Evolutionary conservation across 371 early-diverging fungal species (phyloP).

Genomic region (Mortierella sp.): DNA sequence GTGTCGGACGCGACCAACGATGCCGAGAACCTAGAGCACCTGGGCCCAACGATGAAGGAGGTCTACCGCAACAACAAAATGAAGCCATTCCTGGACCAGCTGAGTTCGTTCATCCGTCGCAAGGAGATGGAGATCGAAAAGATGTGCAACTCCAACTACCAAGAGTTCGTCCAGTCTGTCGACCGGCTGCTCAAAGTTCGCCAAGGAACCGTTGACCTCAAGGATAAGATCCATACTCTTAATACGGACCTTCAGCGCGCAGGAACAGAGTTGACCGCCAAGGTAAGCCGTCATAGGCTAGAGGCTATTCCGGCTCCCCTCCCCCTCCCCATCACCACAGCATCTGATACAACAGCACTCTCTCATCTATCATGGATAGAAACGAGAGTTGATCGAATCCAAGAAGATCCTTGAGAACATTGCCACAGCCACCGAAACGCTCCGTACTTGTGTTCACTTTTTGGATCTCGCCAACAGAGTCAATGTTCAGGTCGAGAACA

Average conservation of each 20-base stretch:
- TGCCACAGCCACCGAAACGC: conserved; percentile 83
- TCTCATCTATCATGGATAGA: conserved; percentile 60
- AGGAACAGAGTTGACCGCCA: conserved; percentile 82
- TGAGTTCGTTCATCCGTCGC: conserved; percentile 79
- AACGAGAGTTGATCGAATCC: conserved; percentile 88
- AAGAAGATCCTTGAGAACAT: conserved; percentile 88
- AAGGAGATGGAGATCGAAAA: conserved; percentile 98
- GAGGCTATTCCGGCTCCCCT: not conserved
- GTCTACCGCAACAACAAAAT: conserved; percentile 89
- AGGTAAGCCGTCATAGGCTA: conserved; percentile 64
- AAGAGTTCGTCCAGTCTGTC: conserved; percentile 96
- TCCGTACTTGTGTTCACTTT: conserved; percentile 88
- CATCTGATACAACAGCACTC: not conserved
- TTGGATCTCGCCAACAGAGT: conserved; percentile 90
- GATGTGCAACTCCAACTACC: conserved; percentile 96
- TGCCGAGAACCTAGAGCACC: conserved; percentile 81
- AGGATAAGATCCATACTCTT: conserved; percentile 84
- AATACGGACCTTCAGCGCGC: conserved; percentile 85
- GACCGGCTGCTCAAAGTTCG: conserved; percentile 95
- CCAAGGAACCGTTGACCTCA: conserved; percentile 85
- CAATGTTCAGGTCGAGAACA: conserved; percentile 79
- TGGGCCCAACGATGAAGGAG: conserved; percentile 90
- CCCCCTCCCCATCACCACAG: not conserved
- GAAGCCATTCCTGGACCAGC: conserved; percentile 87
- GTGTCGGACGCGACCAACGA: conserved; percentile 61